These are phyloP conservation scores for Tanacetum coccineum DNA, from an alignment of 129 eudicot species.

Conservation along the genomic window DNA sequence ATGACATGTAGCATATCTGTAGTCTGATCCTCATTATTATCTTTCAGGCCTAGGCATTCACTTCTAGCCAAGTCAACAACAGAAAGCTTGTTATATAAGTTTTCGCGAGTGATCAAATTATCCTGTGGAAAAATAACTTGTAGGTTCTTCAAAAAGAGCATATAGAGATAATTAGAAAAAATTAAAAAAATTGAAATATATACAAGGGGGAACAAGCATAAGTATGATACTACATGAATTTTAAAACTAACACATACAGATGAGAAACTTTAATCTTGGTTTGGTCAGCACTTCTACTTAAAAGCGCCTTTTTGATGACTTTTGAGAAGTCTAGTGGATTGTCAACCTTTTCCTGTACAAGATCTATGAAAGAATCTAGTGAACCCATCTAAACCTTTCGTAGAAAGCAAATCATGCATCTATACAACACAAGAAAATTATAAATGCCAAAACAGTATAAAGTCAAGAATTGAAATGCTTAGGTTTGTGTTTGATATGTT, in stretches of 20 bases:
- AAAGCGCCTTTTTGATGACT: conserved; percentile 63
- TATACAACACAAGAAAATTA: conserved; percentile 32
- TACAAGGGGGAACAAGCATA: conserved; percentile 11
- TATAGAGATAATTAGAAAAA: not conserved
- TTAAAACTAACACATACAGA: conserved; percentile 55
- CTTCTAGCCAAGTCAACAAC: conserved; percentile 98
- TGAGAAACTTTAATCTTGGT: conserved; percentile 70
- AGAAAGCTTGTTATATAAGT: conserved; percentile 81
- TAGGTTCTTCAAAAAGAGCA: conserved; percentile 1
- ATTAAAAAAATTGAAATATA: not conserved
- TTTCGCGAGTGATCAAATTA: conserved; percentile 81
- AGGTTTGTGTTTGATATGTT: not conserved
- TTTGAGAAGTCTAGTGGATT: conserved; percentile 78
- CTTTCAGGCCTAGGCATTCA: conserved; percentile 56
- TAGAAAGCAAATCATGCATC: conserved; percentile 76
- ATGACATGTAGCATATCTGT: conserved; percentile 81
- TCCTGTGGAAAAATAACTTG: conserved; percentile 43
- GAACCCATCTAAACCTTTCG: conserved; percentile 64
- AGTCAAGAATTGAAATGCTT: not conserved
- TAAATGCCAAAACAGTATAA: conserved; percentile 9
- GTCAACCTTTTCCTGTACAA: conserved; percentile 79
- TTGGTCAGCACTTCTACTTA: conserved; percentile 60
- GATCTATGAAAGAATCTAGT: conserved; percentile 51
- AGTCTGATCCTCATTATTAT: conserved; percentile 71
- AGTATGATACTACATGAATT: not conserved